Evolutionary conservation across 768 basidiomycete genomes (phyloP).

Genomic region (Tylopilus balloui): DNA sequence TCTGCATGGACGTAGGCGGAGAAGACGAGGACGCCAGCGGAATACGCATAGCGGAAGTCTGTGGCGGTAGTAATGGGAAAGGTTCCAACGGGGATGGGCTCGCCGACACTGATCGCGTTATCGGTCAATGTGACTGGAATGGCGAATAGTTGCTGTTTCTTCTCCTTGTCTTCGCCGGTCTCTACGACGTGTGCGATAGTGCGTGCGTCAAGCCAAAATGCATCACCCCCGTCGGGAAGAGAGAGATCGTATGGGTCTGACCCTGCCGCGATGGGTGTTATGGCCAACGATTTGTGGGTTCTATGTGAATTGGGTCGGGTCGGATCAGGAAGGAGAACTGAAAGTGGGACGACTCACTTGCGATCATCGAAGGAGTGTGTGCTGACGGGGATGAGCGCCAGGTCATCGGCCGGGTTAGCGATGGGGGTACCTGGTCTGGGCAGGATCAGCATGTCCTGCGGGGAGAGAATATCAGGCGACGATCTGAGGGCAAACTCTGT

Average conservation of each 20-base stretch:
- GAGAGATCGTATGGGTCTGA: constrained; percentile 51
- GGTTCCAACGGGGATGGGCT: constrained; percentile 48
- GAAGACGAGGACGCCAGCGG: constrained; percentile 70
- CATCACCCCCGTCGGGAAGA: constrained; percentile 63
- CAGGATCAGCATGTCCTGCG: constrained; percentile 65
- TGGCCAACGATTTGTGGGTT: constrained; percentile 63
- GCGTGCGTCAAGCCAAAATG: constrained; percentile 71
- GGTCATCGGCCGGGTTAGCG: constrained; percentile 64
- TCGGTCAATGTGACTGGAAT: constrained; percentile 48
- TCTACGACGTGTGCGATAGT: constrained; percentile 70
- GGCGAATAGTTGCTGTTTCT: constrained; percentile 54
- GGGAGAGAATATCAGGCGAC: constrained; percentile 58
- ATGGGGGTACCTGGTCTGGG: constrained; percentile 61
- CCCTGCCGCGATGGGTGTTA: constrained; percentile 54
- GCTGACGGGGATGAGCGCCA: constrained; percentile 62
- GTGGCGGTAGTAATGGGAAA: constrained; percentile 64
- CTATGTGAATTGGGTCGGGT: constrained; percentile 33
- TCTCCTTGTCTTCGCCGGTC: constrained; percentile 42
- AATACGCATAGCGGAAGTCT: constrained; percentile 64
- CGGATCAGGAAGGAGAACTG: neutral
- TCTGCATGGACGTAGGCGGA: constrained; percentile 79
- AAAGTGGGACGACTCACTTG: constrained; percentile 45
- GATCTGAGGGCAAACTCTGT: constrained; percentile 56
- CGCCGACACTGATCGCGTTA: constrained; percentile 31
- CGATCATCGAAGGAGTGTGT: constrained; percentile 70